These are phyloP conservation scores for Beauveria sp. DNA, from an alignment of 2,329 filamentous ascomycete species.

Conservation along the genomic window DNA sequence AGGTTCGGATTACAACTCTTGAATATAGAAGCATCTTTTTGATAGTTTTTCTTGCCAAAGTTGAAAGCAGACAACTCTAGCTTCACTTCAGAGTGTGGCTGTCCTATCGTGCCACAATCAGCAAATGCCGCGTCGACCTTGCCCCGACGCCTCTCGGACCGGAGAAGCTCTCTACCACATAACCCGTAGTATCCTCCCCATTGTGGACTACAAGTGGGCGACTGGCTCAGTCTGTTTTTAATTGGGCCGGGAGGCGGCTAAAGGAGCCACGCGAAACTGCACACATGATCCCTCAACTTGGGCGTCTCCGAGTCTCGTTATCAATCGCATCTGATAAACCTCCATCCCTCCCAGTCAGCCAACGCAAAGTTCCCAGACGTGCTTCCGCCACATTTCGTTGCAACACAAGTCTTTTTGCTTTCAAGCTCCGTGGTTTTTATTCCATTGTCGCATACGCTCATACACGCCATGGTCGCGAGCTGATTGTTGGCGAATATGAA, in stretches of 20 bases:
- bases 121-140: background rate
- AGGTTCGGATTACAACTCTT: no score
- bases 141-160: background rate
- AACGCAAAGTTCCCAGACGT: background rate
- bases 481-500: background rate
- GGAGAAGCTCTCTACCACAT: background rate
- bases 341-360: background rate
- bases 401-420: background rate
- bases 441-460: no score
- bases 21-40: no score
- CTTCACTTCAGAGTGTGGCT: background rate
- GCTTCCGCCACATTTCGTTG: background rate
- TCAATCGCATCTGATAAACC: slow-evolving; percentile 11
- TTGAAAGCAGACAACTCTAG: no score
- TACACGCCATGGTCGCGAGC: background rate
- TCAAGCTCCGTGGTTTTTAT: no score
- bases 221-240: background rate
- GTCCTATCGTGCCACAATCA: background rate
- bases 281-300: background rate
- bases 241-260: background rate
- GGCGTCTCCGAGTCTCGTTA: background rate
- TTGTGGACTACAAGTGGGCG: background rate
- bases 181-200: background rate
- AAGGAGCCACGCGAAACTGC: background rate
- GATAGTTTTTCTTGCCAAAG: no score